Conservation (phyloP, 768 basidiomycete species). For the Flagelloscypha sp. region DNA sequence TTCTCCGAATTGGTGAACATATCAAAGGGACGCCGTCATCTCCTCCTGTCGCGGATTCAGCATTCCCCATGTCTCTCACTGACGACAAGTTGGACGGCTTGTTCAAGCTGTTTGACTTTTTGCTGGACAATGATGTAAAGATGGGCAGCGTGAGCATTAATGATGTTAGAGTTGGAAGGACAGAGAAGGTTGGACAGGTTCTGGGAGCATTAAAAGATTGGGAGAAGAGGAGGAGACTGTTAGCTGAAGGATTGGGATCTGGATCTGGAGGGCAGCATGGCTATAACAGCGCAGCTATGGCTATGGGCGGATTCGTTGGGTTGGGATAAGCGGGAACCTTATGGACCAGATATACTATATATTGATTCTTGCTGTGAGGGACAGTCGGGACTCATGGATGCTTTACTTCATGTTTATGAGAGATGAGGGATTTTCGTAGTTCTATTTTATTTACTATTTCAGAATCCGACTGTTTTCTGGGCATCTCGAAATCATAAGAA, state of each 20-base stretch:
- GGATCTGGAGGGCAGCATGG: too few species aligned
- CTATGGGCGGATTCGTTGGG: too few species aligned
- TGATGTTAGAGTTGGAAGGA: constrained; percentile 77
- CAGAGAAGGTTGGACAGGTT: constrained; percentile 74
- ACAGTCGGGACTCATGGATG: too few species aligned
- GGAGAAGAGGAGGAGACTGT: constrained; percentile 66
- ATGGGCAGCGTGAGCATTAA: constrained; percentile 92
- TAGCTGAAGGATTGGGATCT: constrained; percentile 45
- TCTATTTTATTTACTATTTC: too few species aligned
- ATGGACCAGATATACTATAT: too few species aligned
- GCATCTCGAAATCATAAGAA: too few species aligned
- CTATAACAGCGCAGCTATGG: too few species aligned
- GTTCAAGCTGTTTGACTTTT: constrained; percentile 84
- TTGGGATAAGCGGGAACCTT: too few species aligned
- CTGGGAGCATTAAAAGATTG: constrained; percentile 67
- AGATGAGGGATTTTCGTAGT: too few species aligned
- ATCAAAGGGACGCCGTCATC: constrained; percentile 58
- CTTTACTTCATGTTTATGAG: too few species aligned
- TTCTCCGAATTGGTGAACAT: constrained; percentile 80
- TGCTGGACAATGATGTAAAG: constrained; percentile 86
- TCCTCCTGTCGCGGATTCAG: constrained; percentile 70
- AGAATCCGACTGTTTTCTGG: too few species aligned
- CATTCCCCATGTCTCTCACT: constrained; percentile 57
- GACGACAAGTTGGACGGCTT: constrained; percentile 84
- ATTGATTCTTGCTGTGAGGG: too few species aligned